Percentiles rank a stretch among this genome's conserved stretches.
These are phyloP conservation scores for Lichina pygmaea DNA, from an alignment of 495 filamentous ascomycete species.

Conservation along the genomic window DNA sequence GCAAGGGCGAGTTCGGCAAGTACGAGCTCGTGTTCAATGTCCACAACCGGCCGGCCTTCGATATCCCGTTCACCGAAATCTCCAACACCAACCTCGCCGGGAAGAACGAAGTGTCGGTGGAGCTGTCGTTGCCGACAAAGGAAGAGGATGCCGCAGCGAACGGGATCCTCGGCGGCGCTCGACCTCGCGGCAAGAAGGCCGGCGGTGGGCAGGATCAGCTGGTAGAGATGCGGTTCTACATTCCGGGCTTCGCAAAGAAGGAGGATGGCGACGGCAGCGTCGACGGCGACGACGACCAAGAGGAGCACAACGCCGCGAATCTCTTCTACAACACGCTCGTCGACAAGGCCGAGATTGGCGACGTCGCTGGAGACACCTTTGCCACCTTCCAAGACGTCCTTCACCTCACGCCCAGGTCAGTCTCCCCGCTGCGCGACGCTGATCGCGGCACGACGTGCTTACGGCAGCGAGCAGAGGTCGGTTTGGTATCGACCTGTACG, in stretches of 20 bases:
- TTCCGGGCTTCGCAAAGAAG: slow-evolving; percentile 76
- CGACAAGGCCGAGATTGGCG: slow-evolving; percentile 97
- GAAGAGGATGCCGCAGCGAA: slow-evolving; percentile 41
- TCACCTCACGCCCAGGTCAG: slow-evolving; percentile 84
- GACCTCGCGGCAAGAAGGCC: slow-evolving; percentile 64
- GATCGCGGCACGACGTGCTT: not conserved
- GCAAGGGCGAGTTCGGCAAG: slow-evolving; percentile 90
- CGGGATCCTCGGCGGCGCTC: slow-evolving; percentile 47
- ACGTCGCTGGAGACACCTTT: slow-evolving; percentile 89
- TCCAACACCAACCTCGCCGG: slow-evolving; percentile 94
- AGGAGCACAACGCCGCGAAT: slow-evolving; percentile 81
- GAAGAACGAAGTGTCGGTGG: slow-evolving; percentile 91
- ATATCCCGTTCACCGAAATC: slow-evolving; percentile 91
- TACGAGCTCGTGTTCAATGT: slow-evolving; percentile 90
- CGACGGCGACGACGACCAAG: slow-evolving; percentile 36
- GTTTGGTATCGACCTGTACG: slow-evolving; percentile 99
- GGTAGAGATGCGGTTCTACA: slow-evolving; percentile 97
- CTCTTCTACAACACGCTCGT: slow-evolving; percentile 93
- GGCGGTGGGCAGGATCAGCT: slow-evolving; percentile 73
- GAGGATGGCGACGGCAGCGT: slow-evolving; percentile 33
- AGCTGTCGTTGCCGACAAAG: slow-evolving; percentile 51
- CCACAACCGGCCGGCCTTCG: slow-evolving; percentile 87
- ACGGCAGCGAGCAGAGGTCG: slow-evolving; percentile 43
- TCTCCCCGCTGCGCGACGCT: not conserved
- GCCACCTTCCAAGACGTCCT: slow-evolving; percentile 93